Conservation (phyloP, 2,329 filamentous ascomycete genomes). For the Colletotrichum liaoningense region DNA sequence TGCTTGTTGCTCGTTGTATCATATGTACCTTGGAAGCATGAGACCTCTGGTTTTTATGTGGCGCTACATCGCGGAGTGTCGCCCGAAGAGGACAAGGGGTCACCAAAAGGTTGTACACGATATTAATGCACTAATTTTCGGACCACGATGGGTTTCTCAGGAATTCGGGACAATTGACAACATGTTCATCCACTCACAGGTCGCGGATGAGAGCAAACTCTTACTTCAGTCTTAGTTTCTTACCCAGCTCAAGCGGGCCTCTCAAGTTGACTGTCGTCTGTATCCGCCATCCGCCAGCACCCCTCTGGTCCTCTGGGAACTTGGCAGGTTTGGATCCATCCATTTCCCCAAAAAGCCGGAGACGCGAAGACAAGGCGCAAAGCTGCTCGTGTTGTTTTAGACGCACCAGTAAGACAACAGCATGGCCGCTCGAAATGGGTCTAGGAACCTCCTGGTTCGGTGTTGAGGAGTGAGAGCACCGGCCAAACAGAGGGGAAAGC, state of each 20-base stretch:
- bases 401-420: constrained; percentile 22
- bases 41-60: not conserved
- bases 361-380: not conserved
- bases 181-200: not conserved
- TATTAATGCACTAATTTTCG: not conserved
- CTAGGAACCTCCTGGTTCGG: not conserved
- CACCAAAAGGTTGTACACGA: not conserved
- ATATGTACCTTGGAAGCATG: constrained; percentile 12
- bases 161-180: not conserved
- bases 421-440: constrained; percentile 13
- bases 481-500: not conserved
- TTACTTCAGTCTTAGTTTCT: not conserved
- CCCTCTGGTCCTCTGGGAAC: not conserved
- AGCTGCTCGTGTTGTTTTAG: constrained; percentile 9
- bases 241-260: constrained; percentile 14
- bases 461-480: constrained; percentile 2
- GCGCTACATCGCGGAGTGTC: constrained; percentile 23
- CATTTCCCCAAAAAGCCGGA: not conserved
- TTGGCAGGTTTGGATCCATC: not conserved
- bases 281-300: not conserved
- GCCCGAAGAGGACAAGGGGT: constrained; percentile 8
- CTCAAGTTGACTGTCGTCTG: not conserved
- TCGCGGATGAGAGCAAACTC: not conserved
- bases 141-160: constrained; percentile 4
- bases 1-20: constrained; percentile 20